Evolutionary conservation across 2,329 filamentous ascomycete genomes (phyloP).

Genomic region (Penicillium brasilianum): DNA sequence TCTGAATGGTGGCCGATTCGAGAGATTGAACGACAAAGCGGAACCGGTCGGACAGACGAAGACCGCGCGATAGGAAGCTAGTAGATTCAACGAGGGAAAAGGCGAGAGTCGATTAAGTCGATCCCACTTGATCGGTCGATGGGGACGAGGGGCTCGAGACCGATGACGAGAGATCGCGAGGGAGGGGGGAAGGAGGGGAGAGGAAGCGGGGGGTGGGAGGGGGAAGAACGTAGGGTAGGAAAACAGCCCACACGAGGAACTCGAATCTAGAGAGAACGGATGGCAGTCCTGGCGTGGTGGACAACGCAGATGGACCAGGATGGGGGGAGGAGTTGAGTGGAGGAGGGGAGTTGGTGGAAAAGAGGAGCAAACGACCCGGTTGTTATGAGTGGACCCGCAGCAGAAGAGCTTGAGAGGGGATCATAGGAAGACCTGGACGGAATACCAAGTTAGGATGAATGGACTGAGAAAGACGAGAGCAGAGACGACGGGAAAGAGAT

Average conservation of each 20-base stretch:
- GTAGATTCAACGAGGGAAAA: slow-evolving; percentile 6
- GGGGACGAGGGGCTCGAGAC: slow-evolving; percentile 24
- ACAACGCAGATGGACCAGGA: slow-evolving; percentile 10
- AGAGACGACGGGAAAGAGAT: not conserved
- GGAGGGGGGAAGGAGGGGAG: slow-evolving; percentile 15
- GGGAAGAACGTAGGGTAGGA: slow-evolving; percentile 18
- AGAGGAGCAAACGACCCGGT: slow-evolving; percentile 26
- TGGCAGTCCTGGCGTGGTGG: slow-evolving; percentile 20
- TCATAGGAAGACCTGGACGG: slow-evolving; percentile 23
- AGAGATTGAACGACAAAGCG: slow-evolving; percentile 12
- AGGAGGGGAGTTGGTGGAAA: slow-evolving; percentile 16
- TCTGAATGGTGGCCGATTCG: slow-evolving; percentile 10
- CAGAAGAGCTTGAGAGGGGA: slow-evolving; percentile 32
- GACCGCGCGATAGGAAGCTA: slow-evolving; percentile 11
- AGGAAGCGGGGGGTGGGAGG: slow-evolving; percentile 14
- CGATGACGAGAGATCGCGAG: slow-evolving; percentile 24
- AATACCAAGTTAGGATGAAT: slow-evolving; percentile 11
- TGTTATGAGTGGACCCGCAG: slow-evolving; percentile 33
- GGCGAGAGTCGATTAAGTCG: slow-evolving; percentile 16
- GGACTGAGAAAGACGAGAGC: not conserved
- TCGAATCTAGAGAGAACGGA: slow-evolving; percentile 8
- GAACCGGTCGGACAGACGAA: slow-evolving; percentile 21
- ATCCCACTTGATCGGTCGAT: slow-evolving; percentile 21
- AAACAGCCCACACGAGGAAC: slow-evolving; percentile 27
- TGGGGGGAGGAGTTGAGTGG: slow-evolving; percentile 15